Conservation (phyloP, 1,139 yeast genomes). For the Chernovozyma sophiae-reginae region DNA sequence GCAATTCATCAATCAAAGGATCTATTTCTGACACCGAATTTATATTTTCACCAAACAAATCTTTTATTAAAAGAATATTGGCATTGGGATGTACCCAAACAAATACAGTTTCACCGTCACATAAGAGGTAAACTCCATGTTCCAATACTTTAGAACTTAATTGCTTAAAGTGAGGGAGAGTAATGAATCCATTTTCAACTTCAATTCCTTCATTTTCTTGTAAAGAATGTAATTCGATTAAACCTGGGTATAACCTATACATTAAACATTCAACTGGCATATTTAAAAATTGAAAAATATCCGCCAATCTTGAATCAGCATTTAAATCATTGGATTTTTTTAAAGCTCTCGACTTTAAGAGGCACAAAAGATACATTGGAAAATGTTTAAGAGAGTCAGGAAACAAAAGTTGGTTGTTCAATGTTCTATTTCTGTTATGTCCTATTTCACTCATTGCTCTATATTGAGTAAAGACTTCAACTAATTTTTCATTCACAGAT, state of each 20-base stretch:
- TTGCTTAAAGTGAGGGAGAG: conserved; percentile 49
- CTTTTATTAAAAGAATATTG: conserved; percentile 63
- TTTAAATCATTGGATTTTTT: conserved; percentile 41
- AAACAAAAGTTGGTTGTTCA: conserved; percentile 66
- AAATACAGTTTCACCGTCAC: conserved; percentile 60
- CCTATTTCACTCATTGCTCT: conserved; percentile 53
- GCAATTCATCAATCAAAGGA: conserved; percentile 58
- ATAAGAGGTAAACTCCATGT: conserved; percentile 77
- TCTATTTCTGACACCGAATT: conserved; percentile 42
- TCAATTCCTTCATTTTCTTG: conserved; percentile 52
- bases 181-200: conserved; percentile 43
- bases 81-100: conserved; percentile 74
- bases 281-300: conserved; percentile 49
- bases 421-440: conserved; percentile 41
- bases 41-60: conserved; percentile 62
- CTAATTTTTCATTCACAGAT: conserved; percentile 59
- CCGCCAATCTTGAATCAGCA: conserved; percentile 60
- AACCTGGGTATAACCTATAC: conserved; percentile 73
- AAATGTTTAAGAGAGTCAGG: conserved; percentile 79
- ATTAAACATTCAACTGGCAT: conserved; percentile 59
- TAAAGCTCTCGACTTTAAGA: conserved; percentile 66
- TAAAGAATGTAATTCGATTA: conserved; percentile 69
- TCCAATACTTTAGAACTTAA: conserved; percentile 44
- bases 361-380: conserved; percentile 63
- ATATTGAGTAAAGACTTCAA: conserved; percentile 74